Percentiles rank a stretch among this genome's conserved stretches.
phyloP scores from a whole-genome alignment of 2,329 filamentous ascomycete species.

The Aureobasidium pullulans region DNA sequence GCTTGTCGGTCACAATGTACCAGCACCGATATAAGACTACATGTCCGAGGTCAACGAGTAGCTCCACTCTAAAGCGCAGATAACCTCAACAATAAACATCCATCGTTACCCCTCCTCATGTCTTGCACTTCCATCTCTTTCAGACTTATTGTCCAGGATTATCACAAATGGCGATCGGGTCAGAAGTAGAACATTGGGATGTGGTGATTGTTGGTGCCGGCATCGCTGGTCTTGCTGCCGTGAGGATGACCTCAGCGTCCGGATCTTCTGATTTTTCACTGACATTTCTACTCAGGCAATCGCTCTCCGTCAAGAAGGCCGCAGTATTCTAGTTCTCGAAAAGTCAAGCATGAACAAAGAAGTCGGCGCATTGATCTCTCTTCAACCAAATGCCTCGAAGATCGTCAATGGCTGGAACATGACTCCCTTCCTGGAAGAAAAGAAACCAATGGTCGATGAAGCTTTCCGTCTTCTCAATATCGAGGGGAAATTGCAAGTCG shows the following conservation, averaged over 20 bases:
- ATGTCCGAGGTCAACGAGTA: not conserved
- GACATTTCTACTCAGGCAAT: constrained; percentile 23
- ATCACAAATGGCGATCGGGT: constrained; percentile 12
- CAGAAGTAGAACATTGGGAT: constrained; percentile 14
- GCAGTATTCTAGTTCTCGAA: constrained; percentile 27
- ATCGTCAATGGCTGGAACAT: constrained; percentile 30
- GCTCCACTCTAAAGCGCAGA: not conserved
- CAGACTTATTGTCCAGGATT: constrained; percentile 11
- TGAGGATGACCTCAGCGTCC: not conserved
- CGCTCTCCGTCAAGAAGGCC: constrained; percentile 26
- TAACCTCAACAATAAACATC: not conserved
- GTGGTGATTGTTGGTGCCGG: constrained; percentile 19
- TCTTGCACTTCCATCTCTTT: constrained; percentile 11
- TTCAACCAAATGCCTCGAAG: constrained; percentile 36
- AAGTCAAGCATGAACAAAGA: constrained; percentile 27
- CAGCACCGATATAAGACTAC: not conserved
- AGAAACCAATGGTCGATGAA: constrained; percentile 29
- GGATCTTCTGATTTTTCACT: not conserved
- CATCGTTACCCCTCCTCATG: not conserved
- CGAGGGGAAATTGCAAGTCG: constrained; percentile 27
- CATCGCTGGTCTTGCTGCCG: constrained; percentile 20
- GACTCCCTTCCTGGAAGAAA: constrained; percentile 21
- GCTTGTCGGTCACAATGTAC: not conserved
- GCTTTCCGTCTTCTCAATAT: constrained; percentile 31
- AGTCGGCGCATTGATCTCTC: constrained; percentile 35